phyloP scores from a whole-genome alignment of 441 rosid genomes.

The Dalechampia spathulata region DNA sequence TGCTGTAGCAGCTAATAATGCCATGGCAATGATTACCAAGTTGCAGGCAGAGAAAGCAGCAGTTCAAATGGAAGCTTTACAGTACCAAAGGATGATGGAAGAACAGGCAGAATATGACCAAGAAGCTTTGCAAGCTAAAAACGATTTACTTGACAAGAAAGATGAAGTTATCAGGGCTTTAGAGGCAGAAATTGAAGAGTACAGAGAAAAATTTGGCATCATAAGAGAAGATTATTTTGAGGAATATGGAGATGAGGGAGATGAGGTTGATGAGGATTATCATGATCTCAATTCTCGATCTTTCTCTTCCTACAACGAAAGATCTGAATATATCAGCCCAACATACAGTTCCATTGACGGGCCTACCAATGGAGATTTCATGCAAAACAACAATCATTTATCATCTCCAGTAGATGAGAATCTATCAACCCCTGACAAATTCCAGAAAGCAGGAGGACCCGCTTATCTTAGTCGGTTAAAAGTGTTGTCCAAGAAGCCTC shows the following conservation, averaged over 20 bases:
- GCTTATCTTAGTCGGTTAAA: constrained; percentile 15
- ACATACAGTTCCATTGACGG: constrained; percentile 18
- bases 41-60: constrained; percentile 95
- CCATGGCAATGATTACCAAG: constrained; percentile 96
- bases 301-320: constrained; percentile 18
- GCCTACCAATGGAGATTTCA: constrained; percentile 16
- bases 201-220: constrained; percentile 48
- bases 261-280: constrained; percentile 23
- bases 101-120: constrained; percentile 92
- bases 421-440: constrained; percentile 7
- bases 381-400: not conserved
- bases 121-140: constrained; percentile 67
- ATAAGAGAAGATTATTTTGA: constrained; percentile 24
- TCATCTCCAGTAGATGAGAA: constrained; percentile 8
- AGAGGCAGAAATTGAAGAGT: constrained; percentile 59
- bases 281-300: constrained; percentile 23
- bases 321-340: constrained; percentile 17
- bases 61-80: constrained; percentile 96
- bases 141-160: constrained; percentile 46
- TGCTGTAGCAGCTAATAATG: constrained; percentile 88
- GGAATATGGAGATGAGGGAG: constrained; percentile 24
- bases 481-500: constrained; percentile 19
- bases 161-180: constrained; percentile 57
- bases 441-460: constrained; percentile 13
- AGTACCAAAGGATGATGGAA: constrained; percentile 98